These are phyloP conservation scores for Mucor indicus DNA, from an alignment of 371 early-diverging fungal genomes.

Conservation along the genomic window DNA sequence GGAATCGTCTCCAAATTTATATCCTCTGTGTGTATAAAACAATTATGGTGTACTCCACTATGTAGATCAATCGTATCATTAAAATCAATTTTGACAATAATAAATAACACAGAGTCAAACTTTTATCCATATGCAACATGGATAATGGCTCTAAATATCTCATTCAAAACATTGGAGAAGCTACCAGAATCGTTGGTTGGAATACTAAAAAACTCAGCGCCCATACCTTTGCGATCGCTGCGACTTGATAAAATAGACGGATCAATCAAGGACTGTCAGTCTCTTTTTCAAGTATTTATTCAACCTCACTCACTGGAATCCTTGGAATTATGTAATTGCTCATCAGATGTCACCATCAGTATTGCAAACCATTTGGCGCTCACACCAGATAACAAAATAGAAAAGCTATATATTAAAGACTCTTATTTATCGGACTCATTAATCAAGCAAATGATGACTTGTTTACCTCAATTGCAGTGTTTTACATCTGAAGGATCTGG, in stretches of 20 bases:
- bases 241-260: too few relatives aligned
- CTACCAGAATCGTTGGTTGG: too few relatives aligned
- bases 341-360: too few relatives aligned
- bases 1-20: slow-evolving; percentile 1
- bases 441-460: not conserved
- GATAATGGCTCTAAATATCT: not conserved
- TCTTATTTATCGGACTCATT: not conserved
- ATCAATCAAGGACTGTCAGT: too few relatives aligned
- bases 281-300: too few relatives aligned
- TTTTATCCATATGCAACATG: slow-evolving; percentile 1
- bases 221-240: too few relatives aligned
- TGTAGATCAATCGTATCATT: not conserved
- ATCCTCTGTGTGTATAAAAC: not conserved
- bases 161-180: too few relatives aligned
- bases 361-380: not conserved
- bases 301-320: too few relatives aligned
- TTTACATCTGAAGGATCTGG: slow-evolving; percentile 9
- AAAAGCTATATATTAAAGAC: not conserved
- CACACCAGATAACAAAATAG: not conserved
- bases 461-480: not conserved
- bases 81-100: not conserved
- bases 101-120: not conserved
- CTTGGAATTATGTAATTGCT: too few relatives aligned
- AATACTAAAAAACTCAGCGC: too few relatives aligned
- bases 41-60: slow-evolving; percentile 5